Evolutionary conservation across 2,329 filamentous ascomycete genomes (phyloP), one percentile per base, ranked within the genome.

Genomic region (Lecanicillium sp.): DNA sequence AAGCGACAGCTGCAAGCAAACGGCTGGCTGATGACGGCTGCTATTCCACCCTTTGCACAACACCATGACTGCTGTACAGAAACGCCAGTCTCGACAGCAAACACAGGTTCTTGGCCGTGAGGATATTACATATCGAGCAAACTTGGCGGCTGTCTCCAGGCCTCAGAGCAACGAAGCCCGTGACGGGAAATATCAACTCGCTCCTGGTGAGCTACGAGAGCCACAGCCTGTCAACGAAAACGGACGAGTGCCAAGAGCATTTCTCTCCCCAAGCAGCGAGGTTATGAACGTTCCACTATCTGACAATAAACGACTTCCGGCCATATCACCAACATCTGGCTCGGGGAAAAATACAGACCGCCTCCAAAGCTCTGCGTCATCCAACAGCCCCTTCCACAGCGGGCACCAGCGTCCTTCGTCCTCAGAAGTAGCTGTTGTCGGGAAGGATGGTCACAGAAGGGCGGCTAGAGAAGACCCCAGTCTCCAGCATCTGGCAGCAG

Each of bases 401-500:
- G 5, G 30, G 4, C 2, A 27, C 10, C 35, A 38, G 33, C 23
- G 30, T 5, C n/a, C 38, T 17, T 15, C 38, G 5, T 9, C 24
- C 12, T 10, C 32, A 3, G 15, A 21, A 15, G 42, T 17, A 9
- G 9, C 44, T 35, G 27, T 35, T 17, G 37, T 20, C n/a, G 27
- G n/a, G 9, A 40, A 32, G 10, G 30, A 50, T 37, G 29, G 39
- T 5, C 47, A 38, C 20, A 15, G 32, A 6, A 23, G 20, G 11
- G 30, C 24, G 14, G 20, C 5, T 19, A 35, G n/a, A 7, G 19
- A 26, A 4, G 51, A 44, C 29, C 58, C 58, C 11, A 52, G 32
- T 29, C 57, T 67, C 43, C 63, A 56, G 46, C 54, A 64, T 45
- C 52, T 66, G 30, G 65, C 65, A 19, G 58, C 58, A 26, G 62